Base-by-base conservation (phyloP, 768 basidiomycete species). In the Paxillus involutus region DNA sequence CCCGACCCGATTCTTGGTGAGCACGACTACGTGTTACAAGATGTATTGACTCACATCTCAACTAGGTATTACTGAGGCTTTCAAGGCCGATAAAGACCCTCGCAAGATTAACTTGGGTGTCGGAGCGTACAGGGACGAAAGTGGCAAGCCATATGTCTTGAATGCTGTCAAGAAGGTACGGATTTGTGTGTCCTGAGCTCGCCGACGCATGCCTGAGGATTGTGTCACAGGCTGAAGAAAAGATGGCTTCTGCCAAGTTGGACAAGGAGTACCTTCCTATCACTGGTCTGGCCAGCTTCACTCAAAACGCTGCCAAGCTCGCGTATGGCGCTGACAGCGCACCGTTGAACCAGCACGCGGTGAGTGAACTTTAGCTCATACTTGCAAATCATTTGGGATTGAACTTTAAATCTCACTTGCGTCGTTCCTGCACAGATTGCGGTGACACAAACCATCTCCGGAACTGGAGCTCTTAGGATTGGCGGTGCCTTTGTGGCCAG, bases 201-300 rank as follows among this genome's bases (percentile, higher is more conserved):
- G 19, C 26, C 21, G 17, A 45, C 35, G 19, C 21, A 39, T 57
- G 14, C 63, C 19, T 9, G 46, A 33, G 7, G 17, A 17, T 51
- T 24, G 24, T 51, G 49, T 36, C 48, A 33, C 57, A 91, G 89
- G 93, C 92, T 14, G 93, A 96, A 71, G 83, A 87, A 58, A 69
- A 84, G 54, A 68, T 98, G 46, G 75, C 78, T 43, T 73, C 81
- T 44, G 78, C 82, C 54, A 79, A 82, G 52, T 78, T 80, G 37
- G 93, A 95, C 83, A 96, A 98, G 75, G 96, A 98, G 71, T 98
- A 98, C 72, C 83, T 98, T 41, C 91, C 94, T 55, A 99, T 99
- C 69, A 92, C 90, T 51, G 97, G 97, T 64, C 84, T 93, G 47
- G 75, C 86, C 6, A 82, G 85, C 49, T 96, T 97, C 75, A 94